A percentile compares a stretch with the other conserved stretches of the same genome.
phyloP scores from a whole-genome alignment of 2,329 filamentous ascomycete species.

The Lachnellula arida region DNA sequence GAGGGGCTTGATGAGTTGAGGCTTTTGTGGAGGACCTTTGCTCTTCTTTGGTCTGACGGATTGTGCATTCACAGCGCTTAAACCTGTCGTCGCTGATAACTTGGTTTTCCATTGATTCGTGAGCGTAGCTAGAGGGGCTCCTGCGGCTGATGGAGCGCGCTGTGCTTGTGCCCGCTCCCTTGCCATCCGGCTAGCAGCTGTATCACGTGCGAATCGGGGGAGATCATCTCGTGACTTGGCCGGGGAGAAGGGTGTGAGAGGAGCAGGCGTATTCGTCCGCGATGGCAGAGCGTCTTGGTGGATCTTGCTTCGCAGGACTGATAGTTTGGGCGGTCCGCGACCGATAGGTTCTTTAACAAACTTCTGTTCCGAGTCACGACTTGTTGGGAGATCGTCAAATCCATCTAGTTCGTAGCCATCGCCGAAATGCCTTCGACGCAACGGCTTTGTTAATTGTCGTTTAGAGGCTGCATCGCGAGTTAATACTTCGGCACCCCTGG shows the following conservation, averaged over 20 bases:
- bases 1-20: conserved; percentile 84
- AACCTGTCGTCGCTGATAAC: conserved; percentile 30
- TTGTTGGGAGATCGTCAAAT: conserved; percentile 94
- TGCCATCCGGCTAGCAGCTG: conserved; percentile 59
- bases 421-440: conserved; percentile 70
- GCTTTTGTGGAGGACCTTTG: conserved; percentile 60
- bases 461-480: conserved; percentile 49
- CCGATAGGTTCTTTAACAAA: conserved; percentile 76
- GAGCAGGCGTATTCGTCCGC: conserved; percentile 48
- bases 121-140: conserved; percentile 47
- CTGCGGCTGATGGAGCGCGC: conserved; percentile 45
- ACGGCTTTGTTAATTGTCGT: conserved; percentile 70
- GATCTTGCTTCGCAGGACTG: conserved; percentile 49
- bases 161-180: conserved; percentile 59
- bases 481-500: conserved; percentile 38
- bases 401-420: conserved; percentile 88
- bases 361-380: conserved; percentile 71
- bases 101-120: conserved; percentile 36
- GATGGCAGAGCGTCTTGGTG: conserved; percentile 53
- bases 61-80: conserved; percentile 45
- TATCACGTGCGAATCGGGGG: conserved; percentile 62
- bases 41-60: conserved; percentile 51
- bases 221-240: conserved; percentile 41
- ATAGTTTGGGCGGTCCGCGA: conserved; percentile 60
- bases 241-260: conserved; percentile 50